Evolutionary conservation across 495 filamentous ascomycete genomes (phyloP).

Genomic region (Podospora pseudopauciseta): DNA sequence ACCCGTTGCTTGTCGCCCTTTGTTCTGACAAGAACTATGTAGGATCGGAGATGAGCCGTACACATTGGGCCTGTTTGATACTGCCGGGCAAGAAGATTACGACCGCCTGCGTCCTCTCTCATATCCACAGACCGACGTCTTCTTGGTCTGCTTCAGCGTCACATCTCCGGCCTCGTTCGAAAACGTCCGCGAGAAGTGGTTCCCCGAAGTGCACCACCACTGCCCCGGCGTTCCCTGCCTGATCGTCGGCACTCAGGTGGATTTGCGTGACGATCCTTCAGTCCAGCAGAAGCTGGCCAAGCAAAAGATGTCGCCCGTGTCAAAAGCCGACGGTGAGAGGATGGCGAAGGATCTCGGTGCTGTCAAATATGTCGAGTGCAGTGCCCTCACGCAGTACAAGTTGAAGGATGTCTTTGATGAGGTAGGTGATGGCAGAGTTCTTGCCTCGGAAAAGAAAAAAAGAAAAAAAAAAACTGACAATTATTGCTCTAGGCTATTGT

Average conservation of each 20-base stretch:
- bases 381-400: conserved; percentile 95
- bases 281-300: conserved; percentile 89
- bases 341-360: conserved; percentile 96
- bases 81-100: conserved; percentile 98
- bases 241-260: conserved; percentile 96
- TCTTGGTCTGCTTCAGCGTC: conserved; percentile 97
- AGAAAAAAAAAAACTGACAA: not conserved
- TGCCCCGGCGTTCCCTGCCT: conserved; percentile 97
- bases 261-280: conserved; percentile 86
- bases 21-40: not conserved
- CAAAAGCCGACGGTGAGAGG: conserved; percentile 85
- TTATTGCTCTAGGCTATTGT: conserved; percentile 69
- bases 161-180: conserved; percentile 98
- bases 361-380: conserved; percentile 98
- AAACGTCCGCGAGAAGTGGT: conserved; percentile 99
- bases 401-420: conserved; percentile 99
- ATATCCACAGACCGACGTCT: conserved; percentile 98
- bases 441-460: not conserved
- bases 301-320: conserved; percentile 90
- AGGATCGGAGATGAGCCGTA: conserved; percentile 99
- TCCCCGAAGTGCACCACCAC: conserved; percentile 97
- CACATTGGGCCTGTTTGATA: conserved; percentile 96
- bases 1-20: not conserved
- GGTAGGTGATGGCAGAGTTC: conserved; percentile 55
- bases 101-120: conserved; percentile 94